Conservation (phyloP, 495 filamentous ascomycete species). For the Melanomma pulvis-pyrius region DNA sequence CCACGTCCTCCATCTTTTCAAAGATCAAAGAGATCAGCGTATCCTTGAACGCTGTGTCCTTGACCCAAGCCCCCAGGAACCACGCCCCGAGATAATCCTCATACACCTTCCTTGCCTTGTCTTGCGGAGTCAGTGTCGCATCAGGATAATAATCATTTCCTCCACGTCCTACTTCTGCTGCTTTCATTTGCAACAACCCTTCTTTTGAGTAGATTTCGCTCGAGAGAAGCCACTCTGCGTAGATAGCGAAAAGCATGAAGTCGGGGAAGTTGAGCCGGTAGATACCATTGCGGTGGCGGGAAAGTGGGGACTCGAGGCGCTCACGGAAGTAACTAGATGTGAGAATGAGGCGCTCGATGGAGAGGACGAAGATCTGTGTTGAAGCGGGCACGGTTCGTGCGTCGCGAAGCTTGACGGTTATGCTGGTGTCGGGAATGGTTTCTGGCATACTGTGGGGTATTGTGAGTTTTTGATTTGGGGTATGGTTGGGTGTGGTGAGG, state of each 20-base stretch:
- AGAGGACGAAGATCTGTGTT: neutral
- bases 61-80: slow-evolving; percentile 7
- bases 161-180: too few relatives aligned
- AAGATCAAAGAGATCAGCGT: neutral
- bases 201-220: slow-evolving; percentile 2
- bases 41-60: slow-evolving; percentile 16
- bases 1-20: neutral
- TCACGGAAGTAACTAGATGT: slow-evolving; percentile 18
- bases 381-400: neutral
- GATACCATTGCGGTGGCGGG: slow-evolving; percentile 7
- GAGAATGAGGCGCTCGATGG: neutral
- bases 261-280: slow-evolving; percentile 19
- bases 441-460: too few relatives aligned
- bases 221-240: slow-evolving; percentile 9
- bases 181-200: neutral
- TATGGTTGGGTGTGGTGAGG: too few relatives aligned
- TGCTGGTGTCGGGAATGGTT: neutral
- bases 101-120: neutral
- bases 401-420: slow-evolving; percentile 23
- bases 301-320: neutral
- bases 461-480: too few relatives aligned
- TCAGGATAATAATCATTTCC: neutral
- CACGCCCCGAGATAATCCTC: slow-evolving; percentile 10
- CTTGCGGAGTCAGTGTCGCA: too few relatives aligned
- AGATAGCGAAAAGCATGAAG: slow-evolving; percentile 19